Base-by-base conservation (phyloP, 1,284 basidiomycete genomes). In the Thecaphora thlaspeos region DNA sequence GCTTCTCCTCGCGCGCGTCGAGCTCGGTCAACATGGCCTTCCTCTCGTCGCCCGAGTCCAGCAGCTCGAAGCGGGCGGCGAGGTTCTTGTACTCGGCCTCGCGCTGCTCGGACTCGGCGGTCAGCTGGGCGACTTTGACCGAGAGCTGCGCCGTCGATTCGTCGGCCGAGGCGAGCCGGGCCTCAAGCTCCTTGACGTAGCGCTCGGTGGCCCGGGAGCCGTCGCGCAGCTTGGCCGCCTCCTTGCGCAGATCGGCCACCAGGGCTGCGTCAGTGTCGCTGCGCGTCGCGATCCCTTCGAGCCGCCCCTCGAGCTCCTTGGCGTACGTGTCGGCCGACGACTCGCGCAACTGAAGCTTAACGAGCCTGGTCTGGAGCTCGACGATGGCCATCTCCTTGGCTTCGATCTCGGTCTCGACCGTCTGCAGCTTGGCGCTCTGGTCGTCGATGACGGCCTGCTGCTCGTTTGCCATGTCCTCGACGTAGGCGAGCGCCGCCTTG, bases 311-410 rank as follows among this genome's bases (percentile, higher is more conserved):
- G 24, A 97, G 82, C 76, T 96, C 92, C 42, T 86, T 88, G 23
- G 96, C 87, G 78, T 97, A 96, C 1, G 87, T 89, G 82, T 97
- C 93, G 24, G 90, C 91, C 0, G 91, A 89, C 2, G 86, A 83
- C 78, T 97, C 94, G 49, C 93, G 83, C 76, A 95, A 92, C 2
- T 85, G 82, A 40, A 97, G 79, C 79, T 94, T 95, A 18, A 83
- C 83, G 43, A 95, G 82, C 40, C 93, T 83, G 26, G 84, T 79
- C 56, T 89, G 83, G 42, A 98, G 83, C 75, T 97, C 91, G 68
- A 88, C 87, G 7, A 95, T 59, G 12, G 68, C 84, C 70, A 91
- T 90, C 64, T 88, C 81, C 76, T 94, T 91, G 14, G 87, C 89
- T 39, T 89, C 87, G n/a, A 78, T 70, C 68, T 78, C 89, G 84